phyloP scores from a whole-genome alignment of 768 basidiomycete genomes.

The Termitomyces bulborhizus region DNA sequence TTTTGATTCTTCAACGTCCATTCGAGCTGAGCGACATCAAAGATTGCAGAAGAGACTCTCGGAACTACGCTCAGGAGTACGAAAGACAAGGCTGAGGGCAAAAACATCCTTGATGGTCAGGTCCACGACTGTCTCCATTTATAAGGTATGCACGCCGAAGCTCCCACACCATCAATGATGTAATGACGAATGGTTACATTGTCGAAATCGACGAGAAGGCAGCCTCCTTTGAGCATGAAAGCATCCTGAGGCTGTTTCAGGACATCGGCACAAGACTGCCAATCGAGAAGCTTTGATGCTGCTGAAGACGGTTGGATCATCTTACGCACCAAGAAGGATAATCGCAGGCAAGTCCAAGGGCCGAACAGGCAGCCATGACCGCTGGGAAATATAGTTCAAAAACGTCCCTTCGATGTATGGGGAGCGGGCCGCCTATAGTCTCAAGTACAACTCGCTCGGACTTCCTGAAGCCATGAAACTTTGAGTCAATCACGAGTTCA shows the following conservation, averaged over 20 bases:
- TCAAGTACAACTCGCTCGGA: background rate
- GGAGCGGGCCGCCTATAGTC: background rate
- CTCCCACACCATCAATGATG: constrained; percentile 3
- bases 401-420: background rate
- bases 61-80: background rate
- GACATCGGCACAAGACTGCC: no score
- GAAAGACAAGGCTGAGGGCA: background rate
- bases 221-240: background rate
- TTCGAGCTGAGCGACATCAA: constrained; percentile 37
- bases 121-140: background rate
- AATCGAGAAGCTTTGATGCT: background rate
- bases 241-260: no score
- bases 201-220: background rate
- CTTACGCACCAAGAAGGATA: background rate
- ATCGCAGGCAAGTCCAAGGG: background rate
- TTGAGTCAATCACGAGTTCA: no score
- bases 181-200: background rate
- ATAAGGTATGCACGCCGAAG: background rate
- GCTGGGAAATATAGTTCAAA: background rate
- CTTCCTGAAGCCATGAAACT: no score
- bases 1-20: constrained; percentile 53
- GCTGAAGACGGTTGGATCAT: no score
- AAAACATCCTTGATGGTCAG: constrained; percentile 4
- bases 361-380: background rate
- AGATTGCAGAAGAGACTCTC: constrained; percentile 19